Evolutionary conservation across 2,329 filamentous ascomycete species (phyloP).

Genomic region (Stachybotrys echinatus): DNA sequence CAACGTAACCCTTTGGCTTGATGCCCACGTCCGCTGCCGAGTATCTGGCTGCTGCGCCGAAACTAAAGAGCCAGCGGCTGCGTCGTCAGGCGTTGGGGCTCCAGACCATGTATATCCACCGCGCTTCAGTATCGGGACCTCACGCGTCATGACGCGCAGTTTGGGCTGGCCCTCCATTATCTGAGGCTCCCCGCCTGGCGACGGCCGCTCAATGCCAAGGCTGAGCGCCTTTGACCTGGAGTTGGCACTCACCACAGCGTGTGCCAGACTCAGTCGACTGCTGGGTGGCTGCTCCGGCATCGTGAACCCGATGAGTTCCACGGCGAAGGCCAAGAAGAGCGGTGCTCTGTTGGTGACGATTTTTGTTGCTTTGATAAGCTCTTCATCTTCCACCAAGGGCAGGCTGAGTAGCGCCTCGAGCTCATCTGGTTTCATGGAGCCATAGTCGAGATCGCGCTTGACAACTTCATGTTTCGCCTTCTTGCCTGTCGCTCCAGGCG

Average conservation of each 20-base stretch:
- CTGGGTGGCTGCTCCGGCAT: constrained; percentile 83
- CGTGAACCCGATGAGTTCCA: constrained; percentile 68
- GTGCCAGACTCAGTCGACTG: constrained; percentile 76
- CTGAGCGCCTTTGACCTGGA: constrained; percentile 71
- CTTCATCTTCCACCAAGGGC: constrained; percentile 52
- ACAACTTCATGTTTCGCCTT: constrained; percentile 26
- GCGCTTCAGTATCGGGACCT: constrained; percentile 70
- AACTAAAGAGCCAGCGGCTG: constrained; percentile 10
- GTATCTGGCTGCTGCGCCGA: constrained; percentile 11
- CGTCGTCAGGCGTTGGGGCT: constrained; percentile 4
- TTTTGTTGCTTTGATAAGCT: constrained; percentile 49
- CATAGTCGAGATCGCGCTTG: constrained; percentile 30
- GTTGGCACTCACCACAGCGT: constrained; percentile 79
- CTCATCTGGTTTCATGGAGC: constrained; percentile 45
- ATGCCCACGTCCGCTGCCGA: constrained; percentile 36
- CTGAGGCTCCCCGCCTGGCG: constrained; percentile 62
- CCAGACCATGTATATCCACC: constrained; percentile 57
- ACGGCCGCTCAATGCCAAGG: constrained; percentile 63
- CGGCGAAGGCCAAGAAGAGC: constrained; percentile 73
- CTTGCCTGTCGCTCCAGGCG: constrained; percentile 17
- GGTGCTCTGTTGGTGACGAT: constrained; percentile 77
- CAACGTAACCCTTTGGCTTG: constrained; percentile 44
- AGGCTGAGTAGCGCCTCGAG: constrained; percentile 59
- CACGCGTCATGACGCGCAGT: constrained; percentile 66
- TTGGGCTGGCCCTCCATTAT: constrained; percentile 73